Base-by-base conservation (phyloP, 1,284 basidiomycete genomes). In the Trichosporon sp. region DNA sequence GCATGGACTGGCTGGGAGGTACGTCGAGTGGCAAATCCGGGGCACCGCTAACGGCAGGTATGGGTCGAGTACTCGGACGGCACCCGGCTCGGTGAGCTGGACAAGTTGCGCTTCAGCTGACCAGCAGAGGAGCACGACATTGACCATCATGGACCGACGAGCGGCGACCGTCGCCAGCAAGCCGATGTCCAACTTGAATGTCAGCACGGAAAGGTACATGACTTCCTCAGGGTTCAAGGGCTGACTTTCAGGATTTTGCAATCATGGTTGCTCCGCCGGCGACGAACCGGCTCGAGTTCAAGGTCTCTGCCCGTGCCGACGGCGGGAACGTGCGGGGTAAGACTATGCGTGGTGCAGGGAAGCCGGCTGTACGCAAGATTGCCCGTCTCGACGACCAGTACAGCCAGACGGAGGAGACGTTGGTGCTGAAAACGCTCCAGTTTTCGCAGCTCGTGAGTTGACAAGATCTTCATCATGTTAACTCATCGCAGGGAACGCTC, bases 381-480 rank as follows among this genome's bases (percentile, higher is more conserved):
- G 31, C 26, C 10, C 54, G 54, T 11, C 54, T 59, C 54, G 21
- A 59, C 14, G 21, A 31, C 31, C 21, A 51, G 12, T 65, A 54
- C 26, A 11, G 6, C 6, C 31, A 48, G 16, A 35, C 14, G 4
- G 43, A 59, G 12, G 26, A 14, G 3, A 35, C 16, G 26, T 12
- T 31, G 11, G 26, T 51, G 7, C 10, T 16, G 32, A 46, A 66
- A 31, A 59, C 26, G 11, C 54, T 59, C 11, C 54, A 31, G 54
- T 59, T 59, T 19, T 32, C 21, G 21, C 54, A 59, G 54, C 54
- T 59, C 26, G 54, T 59, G 26, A 59, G 54, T 46, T 59, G 12
- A 7, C 12, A 1, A 21, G 11, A 19, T 14, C 14, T 4, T 8
- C 5, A 3, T 56, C 19, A 21, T 26, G 19, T 11, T 5, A 11